Percentiles rank a stretch among this genome's conserved stretches.
Evolutionary conservation across 176 grass and related monocot genomes (phyloP).

Genomic region (Aegilops longissima): DNA sequence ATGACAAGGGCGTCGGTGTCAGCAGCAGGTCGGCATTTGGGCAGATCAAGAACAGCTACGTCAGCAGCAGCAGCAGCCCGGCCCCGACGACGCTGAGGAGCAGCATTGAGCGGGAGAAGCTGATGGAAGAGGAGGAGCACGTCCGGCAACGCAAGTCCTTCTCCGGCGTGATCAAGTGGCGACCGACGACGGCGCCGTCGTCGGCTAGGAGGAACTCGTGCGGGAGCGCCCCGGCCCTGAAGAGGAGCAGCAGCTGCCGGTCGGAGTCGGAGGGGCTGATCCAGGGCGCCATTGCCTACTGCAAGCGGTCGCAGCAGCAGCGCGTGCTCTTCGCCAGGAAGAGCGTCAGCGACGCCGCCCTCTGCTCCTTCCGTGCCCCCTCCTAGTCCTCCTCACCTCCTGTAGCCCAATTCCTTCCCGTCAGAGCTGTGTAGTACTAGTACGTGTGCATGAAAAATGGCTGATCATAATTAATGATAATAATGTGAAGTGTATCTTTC

Average conservation of each 20-base stretch:
- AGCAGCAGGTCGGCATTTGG: not conserved
- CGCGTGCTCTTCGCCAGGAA: slow-evolving; percentile 44
- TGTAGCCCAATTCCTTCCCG: not conserved
- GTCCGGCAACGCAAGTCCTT: slow-evolving; percentile 53
- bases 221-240: not conserved
- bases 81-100: slow-evolving; percentile 31
- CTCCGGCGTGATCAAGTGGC: slow-evolving; percentile 53
- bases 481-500: slow-evolving; percentile 33
- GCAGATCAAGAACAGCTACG: slow-evolving; percentile 3
- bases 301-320: slow-evolving; percentile 66
- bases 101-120: slow-evolving; percentile 53
- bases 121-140: slow-evolving; percentile 41
- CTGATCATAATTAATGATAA: slow-evolving; percentile 9
- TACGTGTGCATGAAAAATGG: slow-evolving; percentile 34
- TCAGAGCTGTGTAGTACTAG: not conserved
- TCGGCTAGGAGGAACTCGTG: slow-evolving; percentile 14
- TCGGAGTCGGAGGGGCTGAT: slow-evolving; percentile 66
- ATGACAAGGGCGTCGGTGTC: not conserved
- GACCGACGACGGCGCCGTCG: not conserved
- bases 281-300: slow-evolving; percentile 83
- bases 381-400: not conserved
- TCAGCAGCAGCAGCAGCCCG: not conserved
- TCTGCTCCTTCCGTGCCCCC: slow-evolving; percentile 20
- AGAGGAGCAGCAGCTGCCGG: slow-evolving; percentile 55
- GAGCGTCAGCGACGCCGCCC: slow-evolving; percentile 48